Conservation (phyloP, 345 rosid genomes). For the Tarenaya hassleriana region DNA sequence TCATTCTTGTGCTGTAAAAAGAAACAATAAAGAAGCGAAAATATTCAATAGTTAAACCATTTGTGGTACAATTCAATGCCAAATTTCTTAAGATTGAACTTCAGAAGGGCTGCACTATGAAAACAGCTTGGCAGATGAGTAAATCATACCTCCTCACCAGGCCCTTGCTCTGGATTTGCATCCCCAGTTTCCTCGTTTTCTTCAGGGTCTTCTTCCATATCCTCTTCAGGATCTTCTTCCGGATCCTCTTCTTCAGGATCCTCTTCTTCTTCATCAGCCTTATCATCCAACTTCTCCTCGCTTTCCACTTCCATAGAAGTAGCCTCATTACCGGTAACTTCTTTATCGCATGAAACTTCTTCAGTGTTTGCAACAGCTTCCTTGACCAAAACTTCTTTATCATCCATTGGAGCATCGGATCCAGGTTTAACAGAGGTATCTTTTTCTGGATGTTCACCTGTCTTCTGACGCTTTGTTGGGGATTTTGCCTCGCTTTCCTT, state of each 20-base stretch:
- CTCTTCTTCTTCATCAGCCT: constrained; percentile 41
- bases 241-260: constrained; percentile 28
- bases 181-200: constrained; percentile 49
- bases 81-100: not conserved
- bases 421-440: constrained; percentile 31
- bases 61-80: not conserved
- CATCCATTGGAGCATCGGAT: constrained; percentile 34
- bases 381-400: constrained; percentile 29
- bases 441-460: constrained; percentile 43
- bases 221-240: constrained; percentile 44
- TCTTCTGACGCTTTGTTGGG: constrained; percentile 49
- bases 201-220: constrained; percentile 68
- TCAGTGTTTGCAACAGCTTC: constrained; percentile 26
- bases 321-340: constrained; percentile 27
- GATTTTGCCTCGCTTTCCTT: constrained; percentile 40
- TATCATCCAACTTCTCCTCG: constrained; percentile 37
- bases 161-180: constrained; percentile 35
- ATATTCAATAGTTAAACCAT: not conserved
- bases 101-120: constrained; percentile 8
- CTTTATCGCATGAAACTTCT: constrained; percentile 10
- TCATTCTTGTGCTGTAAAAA: constrained; percentile 29
- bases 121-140: constrained; percentile 7
- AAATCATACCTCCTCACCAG: constrained; percentile 45
- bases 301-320: constrained; percentile 31
- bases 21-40: constrained; percentile 12